Evolutionary conservation across 768 basidiomycete species (phyloP), one percentile per base, ranked within the genome.

Genomic region (Suillus variegatus): DNA sequence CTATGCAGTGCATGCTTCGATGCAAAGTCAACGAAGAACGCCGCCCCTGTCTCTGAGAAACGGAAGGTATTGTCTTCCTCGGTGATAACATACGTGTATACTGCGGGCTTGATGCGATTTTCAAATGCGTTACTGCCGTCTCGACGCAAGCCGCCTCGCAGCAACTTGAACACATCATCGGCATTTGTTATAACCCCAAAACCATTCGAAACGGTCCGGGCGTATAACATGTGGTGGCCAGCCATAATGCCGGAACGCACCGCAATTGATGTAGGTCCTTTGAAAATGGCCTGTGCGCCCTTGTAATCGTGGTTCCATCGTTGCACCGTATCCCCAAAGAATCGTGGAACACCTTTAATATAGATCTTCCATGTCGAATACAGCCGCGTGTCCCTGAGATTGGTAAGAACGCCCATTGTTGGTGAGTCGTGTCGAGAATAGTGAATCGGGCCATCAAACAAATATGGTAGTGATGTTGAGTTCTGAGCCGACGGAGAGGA

Each of bases 1-100:
- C 88, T 82, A 77, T 94, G 93, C 73, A 95, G 81, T 6, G 92
- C 93, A 72, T 95, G 94, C 77, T 95, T 95, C 35, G 89, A 91
- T 51, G 88, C 90, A 73, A 94, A 90, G 76, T 94, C 91, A 66
- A 93, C 91, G 70, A 93, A 92, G 78, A 94, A 94, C 41, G 91
- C 88, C 13, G 92, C 91, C 18, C 92, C 92, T 4, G 93, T 95
- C 75, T 94, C 93, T 35, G 91, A 93, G 77, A 94, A 94, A 25
- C 93, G 85, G 68, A 93, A 82, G 10, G 90, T 84, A 66, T 92
- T 86, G 76, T 92, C 92, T 62, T 89, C 87, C 6, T 85, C 79
- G 4, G 89, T 85, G 72, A 95, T 88, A 74, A 94, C 83, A 78
- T 94, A 95, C 46, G 94, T 94, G 78, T 94, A 95, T 28, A 94